Conservation (phyloP, 768 basidiomycete genomes). For the Dacryopinax primogenitus region DNA sequence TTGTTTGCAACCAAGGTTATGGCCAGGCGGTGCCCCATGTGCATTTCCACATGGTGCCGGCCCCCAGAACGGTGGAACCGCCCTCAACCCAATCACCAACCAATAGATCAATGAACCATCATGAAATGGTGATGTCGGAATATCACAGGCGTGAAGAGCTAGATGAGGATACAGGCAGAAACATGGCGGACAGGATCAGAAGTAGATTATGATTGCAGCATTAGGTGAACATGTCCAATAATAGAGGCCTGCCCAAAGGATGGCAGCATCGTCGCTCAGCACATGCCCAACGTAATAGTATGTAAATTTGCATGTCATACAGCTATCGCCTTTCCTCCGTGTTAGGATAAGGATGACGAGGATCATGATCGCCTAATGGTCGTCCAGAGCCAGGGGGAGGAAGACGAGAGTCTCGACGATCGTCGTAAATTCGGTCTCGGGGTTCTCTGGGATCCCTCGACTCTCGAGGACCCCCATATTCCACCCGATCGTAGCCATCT, state of each 20-base stretch:
- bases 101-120: constrained; percentile 10
- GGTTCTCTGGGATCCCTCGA: neutral
- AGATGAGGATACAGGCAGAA: constrained; percentile 15
- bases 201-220: constrained; percentile 13
- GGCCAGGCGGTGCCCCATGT: constrained; percentile 12
- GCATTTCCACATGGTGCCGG: constrained; percentile 18
- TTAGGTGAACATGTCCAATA: neutral
- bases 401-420: neutral
- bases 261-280: too few relatives aligned
- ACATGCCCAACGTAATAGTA: neutral
- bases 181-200: constrained; percentile 15
- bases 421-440: neutral
- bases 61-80: constrained; percentile 6
- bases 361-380: neutral
- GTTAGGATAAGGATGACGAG: neutral
- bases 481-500: neutral
- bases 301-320: neutral
- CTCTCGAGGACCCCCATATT: neutral
- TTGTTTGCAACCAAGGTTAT: constrained; percentile 18
- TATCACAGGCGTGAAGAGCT: constrained; percentile 15
- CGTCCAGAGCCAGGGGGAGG: neutral
- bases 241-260: neutral
- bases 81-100: neutral
- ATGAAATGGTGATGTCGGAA: constrained; percentile 15
- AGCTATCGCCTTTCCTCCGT: neutral